Conservation (phyloP, 2,329 filamentous ascomycete genomes). For the Oidium heveae region DNA sequence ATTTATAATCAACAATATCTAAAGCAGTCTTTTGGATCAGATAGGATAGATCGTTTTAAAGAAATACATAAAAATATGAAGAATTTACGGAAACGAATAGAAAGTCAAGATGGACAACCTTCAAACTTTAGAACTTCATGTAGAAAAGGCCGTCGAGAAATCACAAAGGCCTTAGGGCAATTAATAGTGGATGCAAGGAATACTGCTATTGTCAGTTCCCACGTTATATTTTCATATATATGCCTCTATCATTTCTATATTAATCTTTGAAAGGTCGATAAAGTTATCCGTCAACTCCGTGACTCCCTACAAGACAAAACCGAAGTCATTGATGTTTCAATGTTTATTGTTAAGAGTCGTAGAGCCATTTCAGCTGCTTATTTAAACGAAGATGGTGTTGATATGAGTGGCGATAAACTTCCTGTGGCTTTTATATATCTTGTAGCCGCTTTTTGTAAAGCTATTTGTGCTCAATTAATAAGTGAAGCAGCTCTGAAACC, state of each 20-base stretch:
- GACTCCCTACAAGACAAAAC: neutral
- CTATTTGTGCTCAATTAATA: slow-evolving; percentile 42
- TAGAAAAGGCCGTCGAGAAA: slow-evolving; percentile 42
- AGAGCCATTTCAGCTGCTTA: neutral
- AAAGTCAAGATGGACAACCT: neutral
- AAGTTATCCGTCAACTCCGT: neutral
- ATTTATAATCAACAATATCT: too few relatives aligned
- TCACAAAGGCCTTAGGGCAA: slow-evolving; percentile 50
- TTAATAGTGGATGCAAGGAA: slow-evolving; percentile 21
- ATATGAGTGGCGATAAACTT: slow-evolving; percentile 25
- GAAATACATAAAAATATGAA: slow-evolving; percentile 44
- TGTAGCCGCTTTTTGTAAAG: slow-evolving; percentile 52
- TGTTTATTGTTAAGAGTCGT: neutral
- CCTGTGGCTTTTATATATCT: slow-evolving; percentile 48
- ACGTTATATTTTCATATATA: neutral
- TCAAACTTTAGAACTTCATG: slow-evolving; percentile 31
- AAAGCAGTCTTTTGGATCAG: too few relatives aligned
- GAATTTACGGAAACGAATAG: slow-evolving; percentile 25
- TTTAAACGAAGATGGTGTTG: slow-evolving; percentile 19
- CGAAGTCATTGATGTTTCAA: neutral
- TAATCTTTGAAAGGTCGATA: slow-evolving; percentile 1
- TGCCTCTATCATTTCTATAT: neutral
- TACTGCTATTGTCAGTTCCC: neutral
- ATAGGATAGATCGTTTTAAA: slow-evolving; percentile 17
- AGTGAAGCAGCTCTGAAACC: slow-evolving; percentile 38